phyloP scores from a whole-genome alignment of 2,329 filamentous ascomycete genomes.

The Phoma herbarum region DNA sequence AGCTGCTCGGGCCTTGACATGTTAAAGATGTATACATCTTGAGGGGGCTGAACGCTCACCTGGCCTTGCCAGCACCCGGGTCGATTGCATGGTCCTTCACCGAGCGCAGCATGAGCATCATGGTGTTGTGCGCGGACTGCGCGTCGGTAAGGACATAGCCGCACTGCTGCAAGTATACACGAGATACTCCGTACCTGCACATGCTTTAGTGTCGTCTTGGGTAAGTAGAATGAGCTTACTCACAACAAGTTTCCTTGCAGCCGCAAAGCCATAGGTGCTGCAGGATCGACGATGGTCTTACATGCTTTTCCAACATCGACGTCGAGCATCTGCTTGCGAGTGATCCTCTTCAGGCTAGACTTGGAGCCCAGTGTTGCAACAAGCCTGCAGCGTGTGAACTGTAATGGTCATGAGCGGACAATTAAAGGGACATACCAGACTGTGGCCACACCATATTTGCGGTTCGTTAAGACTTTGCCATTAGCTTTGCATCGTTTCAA shows the following conservation, averaged over 20 bases:
- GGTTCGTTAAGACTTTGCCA: slow-evolving; percentile 75
- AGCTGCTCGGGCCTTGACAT: slow-evolving; percentile 74
- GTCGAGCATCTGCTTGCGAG: slow-evolving; percentile 84
- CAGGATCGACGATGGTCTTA: slow-evolving; percentile 83
- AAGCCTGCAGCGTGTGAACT: slow-evolving; percentile 69
- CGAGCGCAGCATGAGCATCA: slow-evolving; percentile 72
- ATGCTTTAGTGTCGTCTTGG: slow-evolving; percentile 20
- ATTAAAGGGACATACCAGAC: slow-evolving; percentile 73
- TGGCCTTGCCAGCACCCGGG: slow-evolving; percentile 73
- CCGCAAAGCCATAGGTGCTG: slow-evolving; percentile 86
- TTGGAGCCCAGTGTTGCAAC: slow-evolving; percentile 86
- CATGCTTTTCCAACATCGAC: slow-evolving; percentile 90
- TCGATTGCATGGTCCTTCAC: slow-evolving; percentile 70
- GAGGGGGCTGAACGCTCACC: slow-evolving; percentile 59
- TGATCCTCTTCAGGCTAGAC: slow-evolving; percentile 75
- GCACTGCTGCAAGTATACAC: slow-evolving; percentile 88
- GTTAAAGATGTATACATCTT: slow-evolving; percentile 18
- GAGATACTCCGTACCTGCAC: slow-evolving; percentile 71
- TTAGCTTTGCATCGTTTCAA: slow-evolving; percentile 29
- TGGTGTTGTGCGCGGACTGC: slow-evolving; percentile 75
- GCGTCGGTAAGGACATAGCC: slow-evolving; percentile 84
- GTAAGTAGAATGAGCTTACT: slow-evolving; percentile 32
- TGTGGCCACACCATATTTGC: slow-evolving; percentile 90
- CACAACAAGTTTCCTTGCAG: slow-evolving; percentile 88
- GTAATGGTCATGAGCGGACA: background rate